Base-by-base conservation (phyloP, 208 protist species). In the Leishmania major region DNA sequence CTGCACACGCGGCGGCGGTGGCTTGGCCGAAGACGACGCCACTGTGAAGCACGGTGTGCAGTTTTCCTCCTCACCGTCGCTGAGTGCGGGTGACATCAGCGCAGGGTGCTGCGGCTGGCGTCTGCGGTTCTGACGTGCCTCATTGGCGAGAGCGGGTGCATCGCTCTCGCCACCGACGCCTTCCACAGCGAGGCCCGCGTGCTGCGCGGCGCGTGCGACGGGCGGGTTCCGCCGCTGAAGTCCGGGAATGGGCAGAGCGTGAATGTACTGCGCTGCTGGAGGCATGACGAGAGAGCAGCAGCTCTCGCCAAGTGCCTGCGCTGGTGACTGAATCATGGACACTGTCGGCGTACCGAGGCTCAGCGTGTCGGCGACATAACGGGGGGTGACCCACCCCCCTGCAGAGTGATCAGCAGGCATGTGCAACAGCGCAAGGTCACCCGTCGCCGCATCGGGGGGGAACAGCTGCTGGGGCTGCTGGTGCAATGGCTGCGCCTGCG, bases 281-380 rank as follows among this genome's bases (percentile, higher is more conserved):
- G 64, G 62, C 59, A 82, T 64, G 37, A 82, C n/a, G 37, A 82
- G 74, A 25, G 82, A 86, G 66, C 64, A 82, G n/a, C 78, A 86
- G 55, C 82, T 86, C 19, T 82, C 62, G 28, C 76, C 77, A 22
- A 81, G 59, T 40, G 78, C 78, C 64, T 78, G 82, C 10, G 74
- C 78, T 3, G 78, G 60, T 5, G 78, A 79, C 62, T 79, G 78
- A 47, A 82, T 86, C 8, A 82, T 69, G 3, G 82, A 82, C 25
- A 82, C 82, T 6, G 82, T 79, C n/a, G 82, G 82, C 2, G 78
- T 86, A 37, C 82, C 82, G 37, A 86, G 47, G 64, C 66, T 82
- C 22, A 82, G n/a, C 35, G 82, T 86, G 45, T 86, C 82, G 2
- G 72, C 37, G 73, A 28, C 53, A 49, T 37, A 17, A 40, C 59